A percentile compares a stretch with the other conserved stretches of the same genome.
These are phyloP conservation scores for Ceriops zippeliana DNA, from an alignment of 345 rosid genomes.

Conservation along the genomic window DNA sequence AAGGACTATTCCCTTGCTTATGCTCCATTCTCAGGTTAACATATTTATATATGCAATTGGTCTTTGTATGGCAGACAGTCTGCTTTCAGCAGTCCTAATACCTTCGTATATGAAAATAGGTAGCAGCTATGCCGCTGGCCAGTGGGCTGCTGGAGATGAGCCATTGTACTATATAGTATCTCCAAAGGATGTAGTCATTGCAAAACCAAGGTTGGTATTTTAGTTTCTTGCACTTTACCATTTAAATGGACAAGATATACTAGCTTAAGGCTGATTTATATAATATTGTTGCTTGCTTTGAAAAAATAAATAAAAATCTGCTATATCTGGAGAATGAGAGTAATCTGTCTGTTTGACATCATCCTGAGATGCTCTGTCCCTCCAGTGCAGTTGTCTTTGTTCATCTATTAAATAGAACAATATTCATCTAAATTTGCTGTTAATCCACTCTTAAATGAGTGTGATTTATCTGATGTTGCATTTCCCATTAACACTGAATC, in stretches of 20 bases:
- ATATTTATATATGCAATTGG: constrained; percentile 20
- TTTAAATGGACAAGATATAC: neutral
- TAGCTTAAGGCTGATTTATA: neutral
- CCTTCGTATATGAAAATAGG: constrained; percentile 47
- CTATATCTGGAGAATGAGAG: too few relatives aligned
- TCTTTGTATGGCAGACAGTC: constrained; percentile 15
- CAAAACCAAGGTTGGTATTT: constrained; percentile 84
- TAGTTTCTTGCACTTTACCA: constrained; percentile 6
- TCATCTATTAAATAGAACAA: too few relatives aligned
- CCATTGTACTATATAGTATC: constrained; percentile 90
- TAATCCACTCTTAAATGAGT: too few relatives aligned
- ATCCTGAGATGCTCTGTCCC: too few relatives aligned
- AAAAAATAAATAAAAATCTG: too few relatives aligned
- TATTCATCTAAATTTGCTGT: too few relatives aligned
- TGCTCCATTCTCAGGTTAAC: constrained; percentile 92
- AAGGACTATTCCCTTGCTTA: constrained; percentile 96
- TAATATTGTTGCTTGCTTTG: neutral
- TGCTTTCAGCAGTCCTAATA: constrained; percentile 19
- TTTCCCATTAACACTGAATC: too few relatives aligned
- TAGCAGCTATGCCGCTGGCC: constrained; percentile 98
- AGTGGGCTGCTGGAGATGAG: constrained; percentile 99
- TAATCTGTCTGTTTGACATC: too few relatives aligned
- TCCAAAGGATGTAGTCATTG: constrained; percentile 96
- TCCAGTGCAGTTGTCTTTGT: too few relatives aligned
- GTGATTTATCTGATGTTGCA: too few relatives aligned